Base-by-base conservation (phyloP, 495 filamentous ascomycete genomes). In the Trichoderma virens region DNA sequence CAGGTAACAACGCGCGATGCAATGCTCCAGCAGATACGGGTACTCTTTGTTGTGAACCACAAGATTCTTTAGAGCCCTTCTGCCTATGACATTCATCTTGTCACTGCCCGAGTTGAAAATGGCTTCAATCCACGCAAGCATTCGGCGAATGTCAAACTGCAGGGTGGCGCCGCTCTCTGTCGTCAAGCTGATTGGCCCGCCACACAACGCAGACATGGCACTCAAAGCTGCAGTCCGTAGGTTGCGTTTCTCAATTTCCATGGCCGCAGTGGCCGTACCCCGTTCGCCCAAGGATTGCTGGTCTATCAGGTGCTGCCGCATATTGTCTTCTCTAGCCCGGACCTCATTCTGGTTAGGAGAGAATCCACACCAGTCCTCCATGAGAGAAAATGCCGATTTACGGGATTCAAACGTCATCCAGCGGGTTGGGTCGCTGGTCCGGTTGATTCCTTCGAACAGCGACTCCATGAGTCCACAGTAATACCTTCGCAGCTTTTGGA, bases 351-450 rank as follows among this genome's bases (percentile, higher is more conserved):
- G 92, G 72, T 97, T 96, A 6, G 94, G 91, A 0, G 94, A 96
- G 73, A 94, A 95, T 0, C 95, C 94, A 76, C 95, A 98, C 94
- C 94, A 98, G 64, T 98, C 93, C 72, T 98, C 93, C 92, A 98
- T 98, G 35, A 98, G 75, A 5, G 93, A 87, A 71, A 98, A 98
- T 6, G 92, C 86, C 11, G 94, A 97, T 70, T 96, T 93, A 28
- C 94, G 81, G 0, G 92, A 89, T 71, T 97, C 94, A 67, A 98
- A 98, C 0, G 95, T 90, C 80, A 98, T 93, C 91, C 92, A 98
- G 25, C 90, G 83, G 2, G 89, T 86, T 5, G 92, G 88, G 67
- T 97, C 90, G 66, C 86, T 87, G 0, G 91, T 91, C 41, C 90
- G 86, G 69, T 94, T 96, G 65, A 96, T 88, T 14, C 90, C 90